A percentile compares a stretch with the other conserved stretches of the same genome.
Conservation (phyloP, 495 filamentous ascomycete genomes). For the Neurospora sp. region DNA sequence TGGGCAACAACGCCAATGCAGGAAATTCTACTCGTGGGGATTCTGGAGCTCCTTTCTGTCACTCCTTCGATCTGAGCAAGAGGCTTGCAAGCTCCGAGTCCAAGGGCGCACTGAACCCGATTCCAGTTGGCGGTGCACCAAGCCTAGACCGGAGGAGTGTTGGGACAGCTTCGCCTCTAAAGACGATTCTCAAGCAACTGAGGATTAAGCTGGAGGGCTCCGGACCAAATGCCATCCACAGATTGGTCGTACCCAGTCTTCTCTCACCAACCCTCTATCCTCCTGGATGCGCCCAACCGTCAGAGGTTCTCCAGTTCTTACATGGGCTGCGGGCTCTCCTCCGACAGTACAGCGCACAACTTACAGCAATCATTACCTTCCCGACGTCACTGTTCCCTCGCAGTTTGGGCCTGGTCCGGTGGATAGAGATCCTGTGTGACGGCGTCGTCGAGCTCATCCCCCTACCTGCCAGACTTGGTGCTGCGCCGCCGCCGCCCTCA, state of each 20-base stretch:
- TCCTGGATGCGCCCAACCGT: slow-evolving; percentile 51
- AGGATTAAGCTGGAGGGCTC: slow-evolving; percentile 45
- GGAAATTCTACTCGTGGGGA: slow-evolving; percentile 45
- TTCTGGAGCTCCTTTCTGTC: slow-evolving; percentile 54
- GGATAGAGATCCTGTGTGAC: slow-evolving; percentile 79
- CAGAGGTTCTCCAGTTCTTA: slow-evolving; percentile 70
- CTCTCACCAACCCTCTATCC: slow-evolving; percentile 78
- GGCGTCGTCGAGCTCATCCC: slow-evolving; percentile 83
- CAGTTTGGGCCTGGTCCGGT: slow-evolving; percentile 64
- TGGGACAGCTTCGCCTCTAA: slow-evolving; percentile 45
- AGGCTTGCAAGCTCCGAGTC: slow-evolving; percentile 51
- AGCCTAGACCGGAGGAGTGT: slow-evolving; percentile 4
- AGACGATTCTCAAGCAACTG: slow-evolving; percentile 51
- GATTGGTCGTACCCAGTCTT: slow-evolving; percentile 71
- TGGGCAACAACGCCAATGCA: slow-evolving; percentile 50
- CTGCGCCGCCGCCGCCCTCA: slow-evolving; percentile 29
- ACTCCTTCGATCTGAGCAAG: slow-evolving; percentile 84
- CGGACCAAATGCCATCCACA: slow-evolving; percentile 56
- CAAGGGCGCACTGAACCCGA: slow-evolving; percentile 34
- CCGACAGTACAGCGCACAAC: slow-evolving; percentile 48
- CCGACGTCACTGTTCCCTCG: slow-evolving; percentile 77
- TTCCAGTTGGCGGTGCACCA: slow-evolving; percentile 28
- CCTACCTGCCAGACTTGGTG: slow-evolving; percentile 57
- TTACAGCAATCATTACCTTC: slow-evolving; percentile 68
- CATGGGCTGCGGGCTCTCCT: slow-evolving; percentile 70